phyloP scores from a whole-genome alignment of 352 stramenopile species.

The Globisporangium megalacanthum region DNA sequence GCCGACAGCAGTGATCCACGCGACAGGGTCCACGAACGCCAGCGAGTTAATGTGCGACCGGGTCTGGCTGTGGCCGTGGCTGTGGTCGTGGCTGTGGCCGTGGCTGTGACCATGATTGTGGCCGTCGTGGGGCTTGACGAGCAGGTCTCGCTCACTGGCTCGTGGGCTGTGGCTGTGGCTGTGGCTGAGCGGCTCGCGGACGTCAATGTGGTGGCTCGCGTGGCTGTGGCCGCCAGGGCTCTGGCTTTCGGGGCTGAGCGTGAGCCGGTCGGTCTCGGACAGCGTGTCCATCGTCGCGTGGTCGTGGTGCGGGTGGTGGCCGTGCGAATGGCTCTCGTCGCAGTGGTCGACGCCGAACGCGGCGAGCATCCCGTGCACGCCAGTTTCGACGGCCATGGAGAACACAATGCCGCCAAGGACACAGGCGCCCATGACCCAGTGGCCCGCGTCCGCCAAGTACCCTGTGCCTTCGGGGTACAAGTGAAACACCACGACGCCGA shows the following conservation, averaged over 20 bases:
- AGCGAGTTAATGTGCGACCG: conserved; percentile 8
- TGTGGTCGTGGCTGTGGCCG: not conserved
- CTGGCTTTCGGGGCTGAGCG: conserved; percentile 11
- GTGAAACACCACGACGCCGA: conserved; percentile 37
- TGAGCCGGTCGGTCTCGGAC: conserved; percentile 1
- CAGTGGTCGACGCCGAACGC: conserved; percentile 19
- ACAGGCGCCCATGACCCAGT: conserved; percentile 26
- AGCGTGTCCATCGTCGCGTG: conserved; percentile 12
- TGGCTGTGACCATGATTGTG: not conserved
- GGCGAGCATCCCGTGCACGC: conserved; percentile 20
- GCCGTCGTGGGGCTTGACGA: not conserved
- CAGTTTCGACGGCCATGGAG: conserved; percentile 24
- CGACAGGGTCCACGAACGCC: conserved; percentile 13
- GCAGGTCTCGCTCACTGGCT: not conserved
- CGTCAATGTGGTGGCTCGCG: conserved; percentile 11
- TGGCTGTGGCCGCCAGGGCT: conserved; percentile 14
- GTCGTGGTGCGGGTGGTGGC: conserved; percentile 13
- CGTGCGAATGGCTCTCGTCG: conserved; percentile 9
- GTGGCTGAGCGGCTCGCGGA: not conserved
- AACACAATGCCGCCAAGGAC: conserved; percentile 25
- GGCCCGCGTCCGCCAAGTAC: conserved; percentile 22
- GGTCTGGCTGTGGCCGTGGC: conserved; percentile 3
- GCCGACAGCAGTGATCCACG: conserved; percentile 21
- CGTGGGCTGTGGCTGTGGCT: not conserved
- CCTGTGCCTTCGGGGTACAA: conserved; percentile 28